Percentiles rank a stretch among this genome's conserved stretches.
These are phyloP conservation scores for Buddleja alternifolia DNA, from an alignment of 257 asterid species.

Conservation along the genomic window DNA sequence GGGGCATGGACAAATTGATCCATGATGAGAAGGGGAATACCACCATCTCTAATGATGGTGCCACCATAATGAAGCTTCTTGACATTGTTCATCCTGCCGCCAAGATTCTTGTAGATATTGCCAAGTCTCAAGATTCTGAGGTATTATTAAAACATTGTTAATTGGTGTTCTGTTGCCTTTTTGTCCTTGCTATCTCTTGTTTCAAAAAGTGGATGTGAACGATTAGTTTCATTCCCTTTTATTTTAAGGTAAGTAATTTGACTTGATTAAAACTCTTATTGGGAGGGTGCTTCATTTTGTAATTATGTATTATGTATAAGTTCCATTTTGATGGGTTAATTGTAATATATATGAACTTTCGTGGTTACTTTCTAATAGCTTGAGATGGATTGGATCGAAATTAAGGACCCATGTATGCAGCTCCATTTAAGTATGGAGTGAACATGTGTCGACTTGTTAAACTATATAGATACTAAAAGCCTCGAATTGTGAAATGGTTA, in stretches of 20 bases:
- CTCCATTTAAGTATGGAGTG: neutral
- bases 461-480: neutral
- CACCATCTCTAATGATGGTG: constrained; percentile 97
- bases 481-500: neutral
- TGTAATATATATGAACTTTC: neutral
- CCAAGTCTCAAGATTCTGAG: constrained; percentile 99
- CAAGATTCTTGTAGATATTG: constrained; percentile 94
- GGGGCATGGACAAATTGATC: constrained; percentile 99
- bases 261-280: no score
- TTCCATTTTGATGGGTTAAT: neutral
- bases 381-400: neutral
- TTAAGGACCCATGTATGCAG: neutral
- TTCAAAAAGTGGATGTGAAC: neutral
- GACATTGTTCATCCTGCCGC: constrained; percentile 99
- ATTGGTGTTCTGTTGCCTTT: neutral
- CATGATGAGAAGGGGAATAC: constrained; percentile 97
- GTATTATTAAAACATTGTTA: constrained; percentile 38
- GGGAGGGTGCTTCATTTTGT: neutral
- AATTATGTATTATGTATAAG: neutral
- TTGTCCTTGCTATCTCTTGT: neutral
- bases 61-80: constrained; percentile 98
- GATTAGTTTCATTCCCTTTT: neutral
- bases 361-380: neutral
- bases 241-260: neutral
- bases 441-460: neutral